Evolutionary conservation across 192 early-diverging fungal genomes (phyloP).

Genomic region (Thamnidium elegans): DNA sequence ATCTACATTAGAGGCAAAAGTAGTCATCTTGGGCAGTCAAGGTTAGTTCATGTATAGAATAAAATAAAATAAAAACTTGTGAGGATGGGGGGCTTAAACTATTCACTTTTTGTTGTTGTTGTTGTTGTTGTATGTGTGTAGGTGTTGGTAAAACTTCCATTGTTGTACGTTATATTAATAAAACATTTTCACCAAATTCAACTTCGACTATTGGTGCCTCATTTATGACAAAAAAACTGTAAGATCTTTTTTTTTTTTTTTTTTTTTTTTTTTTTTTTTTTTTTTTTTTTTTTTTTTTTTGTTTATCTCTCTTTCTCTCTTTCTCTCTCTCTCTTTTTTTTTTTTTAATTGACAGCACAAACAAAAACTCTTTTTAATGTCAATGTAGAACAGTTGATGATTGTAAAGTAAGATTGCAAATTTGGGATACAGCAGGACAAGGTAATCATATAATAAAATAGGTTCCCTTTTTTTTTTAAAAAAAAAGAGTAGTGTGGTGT

Average conservation of each 20-base stretch:
- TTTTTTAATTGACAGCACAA: conserved; percentile 5
- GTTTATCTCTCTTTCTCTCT: conserved; percentile 11
- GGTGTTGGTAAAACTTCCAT: conserved; percentile 81
- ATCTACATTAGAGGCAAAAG: conserved; percentile 66
- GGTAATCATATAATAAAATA: conserved; percentile 33
- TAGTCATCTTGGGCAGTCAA: conserved; percentile 73
- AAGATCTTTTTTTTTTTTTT: conserved; percentile 20
- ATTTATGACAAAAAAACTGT: conserved; percentile 74
- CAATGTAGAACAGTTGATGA: conserved; percentile 59
- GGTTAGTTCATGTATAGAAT: conserved; percentile 32
- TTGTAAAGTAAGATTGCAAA: conserved; percentile 74
- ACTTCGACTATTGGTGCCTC: conserved; percentile 77
- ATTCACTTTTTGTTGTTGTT: not conserved
- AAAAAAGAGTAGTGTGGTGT: no score
- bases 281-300: not conserved
- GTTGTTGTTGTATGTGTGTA: conserved; percentile 18
- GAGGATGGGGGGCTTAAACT: not conserved
- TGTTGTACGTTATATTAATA: conserved; percentile 69
- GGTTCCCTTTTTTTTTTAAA: no score
- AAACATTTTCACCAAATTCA: conserved; percentile 72
- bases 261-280: not conserved
- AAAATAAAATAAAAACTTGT: not conserved
- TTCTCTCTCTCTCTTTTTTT: not conserved
- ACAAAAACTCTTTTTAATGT: conserved; percentile 4
- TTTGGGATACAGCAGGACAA: conserved; percentile 91